These are phyloP conservation scores for Phanerodontia chrysosporium DNA, from an alignment of 768 basidiomycete genomes.

Conservation along the genomic window DNA sequence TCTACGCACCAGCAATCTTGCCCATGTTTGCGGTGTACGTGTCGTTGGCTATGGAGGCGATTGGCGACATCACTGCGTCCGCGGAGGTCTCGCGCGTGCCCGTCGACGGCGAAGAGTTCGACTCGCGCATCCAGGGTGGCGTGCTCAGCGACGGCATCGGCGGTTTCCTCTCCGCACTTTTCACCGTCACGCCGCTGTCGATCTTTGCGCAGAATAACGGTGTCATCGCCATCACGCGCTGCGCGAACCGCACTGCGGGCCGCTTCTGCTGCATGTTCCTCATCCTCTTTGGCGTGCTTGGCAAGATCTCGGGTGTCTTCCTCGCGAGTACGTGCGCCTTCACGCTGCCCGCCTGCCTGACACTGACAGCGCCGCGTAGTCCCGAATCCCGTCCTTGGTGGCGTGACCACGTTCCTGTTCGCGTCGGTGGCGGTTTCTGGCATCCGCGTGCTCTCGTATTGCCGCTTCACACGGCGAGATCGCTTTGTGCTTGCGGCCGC, in stretches of 20 bases:
- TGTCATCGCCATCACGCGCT: slow-evolving; percentile 79
- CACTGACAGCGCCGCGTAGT: slow-evolving; percentile 33
- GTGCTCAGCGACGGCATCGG: slow-evolving; percentile 78
- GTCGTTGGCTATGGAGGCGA: slow-evolving; percentile 77
- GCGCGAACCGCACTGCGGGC: slow-evolving; percentile 76
- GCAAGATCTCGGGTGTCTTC: slow-evolving; percentile 81
- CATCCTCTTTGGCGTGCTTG: slow-evolving; percentile 74
- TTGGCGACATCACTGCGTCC: slow-evolving; percentile 80
- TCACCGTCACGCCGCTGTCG: slow-evolving; percentile 78
- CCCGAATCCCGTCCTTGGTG: slow-evolving; percentile 77
- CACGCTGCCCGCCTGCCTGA: neutral
- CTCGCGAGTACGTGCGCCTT: slow-evolving; percentile 50
- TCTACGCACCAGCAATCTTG: slow-evolving; percentile 68
- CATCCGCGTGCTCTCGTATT: slow-evolving; percentile 60
- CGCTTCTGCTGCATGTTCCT: slow-evolving; percentile 78
- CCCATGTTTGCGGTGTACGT: slow-evolving; percentile 66
- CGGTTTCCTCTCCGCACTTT: slow-evolving; percentile 73
- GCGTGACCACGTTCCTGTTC: slow-evolving; percentile 86
- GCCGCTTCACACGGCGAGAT: slow-evolving; percentile 57
- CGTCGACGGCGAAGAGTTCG: slow-evolving; percentile 74
- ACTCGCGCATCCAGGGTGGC: slow-evolving; percentile 80
- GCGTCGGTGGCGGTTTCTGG: slow-evolving; percentile 71
- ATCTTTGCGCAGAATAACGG: slow-evolving; percentile 84
- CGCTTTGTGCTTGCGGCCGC: slow-evolving; percentile 69
- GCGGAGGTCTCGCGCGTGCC: slow-evolving; percentile 76